Evolutionary conservation across 495 filamentous ascomycete species (phyloP), one percentile per base, ranked within the genome.

Genomic region (Hypoxylon fragiforme): DNA sequence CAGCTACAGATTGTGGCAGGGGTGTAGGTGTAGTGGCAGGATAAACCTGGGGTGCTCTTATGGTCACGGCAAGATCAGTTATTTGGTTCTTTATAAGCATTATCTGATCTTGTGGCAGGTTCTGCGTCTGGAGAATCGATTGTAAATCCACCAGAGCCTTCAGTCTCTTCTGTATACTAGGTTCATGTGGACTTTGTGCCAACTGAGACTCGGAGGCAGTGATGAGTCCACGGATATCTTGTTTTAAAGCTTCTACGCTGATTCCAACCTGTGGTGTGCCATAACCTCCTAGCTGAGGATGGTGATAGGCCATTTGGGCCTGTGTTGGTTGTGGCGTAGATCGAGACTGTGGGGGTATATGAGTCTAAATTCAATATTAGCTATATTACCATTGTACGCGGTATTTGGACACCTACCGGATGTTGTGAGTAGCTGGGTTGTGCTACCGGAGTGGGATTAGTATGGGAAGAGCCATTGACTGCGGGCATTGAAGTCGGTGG

Each of bases 71-170:
- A 60, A 95, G 80, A 58, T 83, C 81, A 60, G 84, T 79, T 60
- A 97, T 82, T 77, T 90, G 86, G 62, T 90, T 83, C 67, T 85
- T 84, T 62, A 96, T 84, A 65, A 85, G 77, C 68, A 83, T 84
- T 59, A 96, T 77, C 73, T 95, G 85, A 59, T 91, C 84, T 65
- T 83, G 85, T 38, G 88, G 83, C 62, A 96, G 80, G 62, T 90
- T 81, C 65, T 89, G 88, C 57, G 77, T 84, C 64, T 87, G 80
- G 70, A 97, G 73, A 63, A 96, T 84, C 38, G 70, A 81, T 73
- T 96, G 87, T 55, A 97, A 80, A 70, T 92, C 90, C 70, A 95
- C 72, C 59, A 97, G 79, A 14, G 92, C 90, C 69, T 92, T 88
- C 64, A 97, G 71, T 63, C 85, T 87, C 52, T 82, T 83, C 71